Base-by-base conservation (phyloP, 1,284 basidiomycete species). In the Melampsora abietis-canadensis region DNA sequence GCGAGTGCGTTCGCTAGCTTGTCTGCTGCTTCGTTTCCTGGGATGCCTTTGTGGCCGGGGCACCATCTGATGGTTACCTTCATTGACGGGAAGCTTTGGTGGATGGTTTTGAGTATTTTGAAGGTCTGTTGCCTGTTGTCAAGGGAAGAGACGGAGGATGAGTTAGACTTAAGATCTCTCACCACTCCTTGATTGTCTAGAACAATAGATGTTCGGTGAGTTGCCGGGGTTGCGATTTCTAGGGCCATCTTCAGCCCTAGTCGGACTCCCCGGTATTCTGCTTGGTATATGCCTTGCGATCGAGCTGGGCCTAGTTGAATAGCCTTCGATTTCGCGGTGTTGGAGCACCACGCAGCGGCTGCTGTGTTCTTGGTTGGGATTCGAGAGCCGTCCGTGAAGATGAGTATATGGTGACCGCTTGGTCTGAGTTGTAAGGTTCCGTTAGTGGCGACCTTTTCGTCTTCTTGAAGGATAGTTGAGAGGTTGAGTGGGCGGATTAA, bases 311-410 rank as follows among this genome's bases (percentile, higher is more conserved):
- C 31, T 12, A 62, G 4, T 14, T 12, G 6, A 2, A 40, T 21
- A 2, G 27, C 60, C 31, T 19, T 34, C 2, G 8, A 12, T 62
- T 24, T 14, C 17, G 31, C 60, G 19, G 34, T 21, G 37, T 40
- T 40, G 19, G 31, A 19, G 24, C n/a, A n/a, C 63, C 40, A 40
- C 21, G 63, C 63, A 15, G 63, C 63, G 7, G 63, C 63, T 6
- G 40, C 63, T 4, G 63, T 47, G n/a, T 47, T 47, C 46, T 47
- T 65, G 10, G 19, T 17, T 4, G 63, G 37, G 12, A 65, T 46
- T 24, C 63, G 47, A 7, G 63, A 65, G 63, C 63, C 63, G 17
- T 65, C 63, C 19, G 37, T 44, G 17, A 44, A 65, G 34, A 65
- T 47, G 34, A 65, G 15, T 17, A 51, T 17, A 14, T 51, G 48